Evolutionary conservation across 2,329 filamentous ascomycete species (phyloP), one percentile per base, ranked within the genome.

Genomic region (Curvularia eragrostidis): DNA sequence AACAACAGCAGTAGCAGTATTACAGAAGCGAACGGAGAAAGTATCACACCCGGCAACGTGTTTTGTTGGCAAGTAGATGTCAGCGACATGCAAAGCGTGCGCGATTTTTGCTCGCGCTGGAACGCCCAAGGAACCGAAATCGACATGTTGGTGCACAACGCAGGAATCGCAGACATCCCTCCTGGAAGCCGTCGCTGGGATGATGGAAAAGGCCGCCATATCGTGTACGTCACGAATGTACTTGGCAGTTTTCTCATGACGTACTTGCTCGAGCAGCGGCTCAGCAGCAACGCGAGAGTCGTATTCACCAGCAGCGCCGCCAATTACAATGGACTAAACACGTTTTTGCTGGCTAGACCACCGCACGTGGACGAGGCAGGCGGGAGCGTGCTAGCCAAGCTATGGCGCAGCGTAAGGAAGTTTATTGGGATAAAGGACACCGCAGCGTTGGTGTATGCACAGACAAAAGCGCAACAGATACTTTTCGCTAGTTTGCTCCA

Each of bases 71-170:
- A 57, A 21, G 26, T 63, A 12, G 61, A 66, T 28, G 36, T 59
- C 1, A 46, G 62, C 13, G 54, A 64, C 19, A n/a, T 61, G 3
- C 19, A 54, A 4, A 64, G 59, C 18, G 59, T 66, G 6, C 54
- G 57, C 18, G 19, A n/a, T 9, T 63, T 67, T n/a, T 64, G 63
- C 21, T 18, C 42, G 36, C 26, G 43, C n/a, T 30, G 18, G 34
- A 56, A 19, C 5, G n/a, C 21, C 34, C 26, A 39, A 18, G 57
- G 56, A 8, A 42, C 5, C 9, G 52, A 47, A 15, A 62, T 66
- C 44, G 61, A 66, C 23, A 64, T 64, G 38, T 50, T 67, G 15
- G 54, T 64, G 9, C 65, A 67, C 32, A 66, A 64, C 24, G 61
- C 65, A 21, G 65, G 63, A 12, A 62, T 66, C 12, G 52, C 59